phyloP scores from a whole-genome alignment of 78 protist species.

The Dictyostelium intermedium region DNA sequence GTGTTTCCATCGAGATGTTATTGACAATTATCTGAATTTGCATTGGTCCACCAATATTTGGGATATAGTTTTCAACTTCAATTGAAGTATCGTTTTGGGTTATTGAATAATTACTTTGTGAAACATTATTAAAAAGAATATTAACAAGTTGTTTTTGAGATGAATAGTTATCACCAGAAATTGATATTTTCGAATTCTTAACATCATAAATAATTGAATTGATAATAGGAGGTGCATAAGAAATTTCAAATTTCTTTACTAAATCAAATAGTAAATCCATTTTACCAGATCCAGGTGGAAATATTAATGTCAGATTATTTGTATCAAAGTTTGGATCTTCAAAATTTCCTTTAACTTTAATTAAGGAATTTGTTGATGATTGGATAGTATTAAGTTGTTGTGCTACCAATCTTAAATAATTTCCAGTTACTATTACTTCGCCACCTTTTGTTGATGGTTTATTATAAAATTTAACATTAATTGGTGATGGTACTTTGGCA shows the following conservation, averaged over 20 bases:
- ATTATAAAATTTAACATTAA: neutral
- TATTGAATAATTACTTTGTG: neutral
- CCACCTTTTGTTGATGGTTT: neutral
- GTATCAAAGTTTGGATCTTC: neutral
- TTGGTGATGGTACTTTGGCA: neutral
- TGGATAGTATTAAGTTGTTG: neutral
- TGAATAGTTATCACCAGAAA: neutral
- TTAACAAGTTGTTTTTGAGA: neutral
- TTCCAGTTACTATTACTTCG: neutral
- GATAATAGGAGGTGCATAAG: neutral
- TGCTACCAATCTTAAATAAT: neutral
- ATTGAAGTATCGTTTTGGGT: neutral
- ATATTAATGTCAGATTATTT: neutral
- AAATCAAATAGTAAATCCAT: neutral
- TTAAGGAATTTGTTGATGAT: neutral
- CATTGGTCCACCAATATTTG: neutral
- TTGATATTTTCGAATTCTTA: neutral
- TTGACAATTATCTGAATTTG: neutral
- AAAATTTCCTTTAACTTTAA: neutral
- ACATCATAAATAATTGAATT: neutral
- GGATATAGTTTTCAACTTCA: neutral
- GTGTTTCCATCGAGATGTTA: neutral
- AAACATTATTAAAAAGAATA: neutral
- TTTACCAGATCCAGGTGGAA: neutral
- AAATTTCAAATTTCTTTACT: neutral